Percentiles rank a stretch among this genome's conserved stretches.
These are phyloP conservation scores for Metschnikowia lochheadii DNA, from an alignment of 805 yeast genomes.

Conservation along the genomic window DNA sequence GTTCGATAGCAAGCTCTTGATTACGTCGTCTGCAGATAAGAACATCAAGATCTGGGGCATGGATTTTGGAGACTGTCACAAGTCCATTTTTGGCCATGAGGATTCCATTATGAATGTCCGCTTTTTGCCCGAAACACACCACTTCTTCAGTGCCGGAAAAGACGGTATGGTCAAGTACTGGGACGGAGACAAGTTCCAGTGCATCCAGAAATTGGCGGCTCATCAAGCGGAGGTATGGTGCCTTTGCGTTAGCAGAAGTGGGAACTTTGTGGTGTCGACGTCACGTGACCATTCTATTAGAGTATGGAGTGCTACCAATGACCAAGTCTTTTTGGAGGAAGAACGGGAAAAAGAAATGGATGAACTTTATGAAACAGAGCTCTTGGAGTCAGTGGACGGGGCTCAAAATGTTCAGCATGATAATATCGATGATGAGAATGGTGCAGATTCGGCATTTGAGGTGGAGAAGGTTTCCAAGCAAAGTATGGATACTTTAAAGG, in stretches of 20 bases:
- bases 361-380: slow-evolving; percentile 79
- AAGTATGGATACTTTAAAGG: slow-evolving; percentile 86
- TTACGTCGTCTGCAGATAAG: slow-evolving; percentile 95
- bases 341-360: slow-evolving; percentile 95
- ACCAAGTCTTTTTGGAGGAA: slow-evolving; percentile 94
- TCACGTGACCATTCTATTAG: slow-evolving; percentile 93
- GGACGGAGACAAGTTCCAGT: slow-evolving; percentile 98
- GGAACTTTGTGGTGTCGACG: slow-evolving; percentile 69
- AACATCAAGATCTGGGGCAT: slow-evolving; percentile 98
- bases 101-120: slow-evolving; percentile 88
- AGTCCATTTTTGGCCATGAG: slow-evolving; percentile 93
- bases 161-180: slow-evolving; percentile 90
- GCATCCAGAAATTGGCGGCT: slow-evolving; percentile 75
- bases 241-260: slow-evolving; percentile 69
- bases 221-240: slow-evolving; percentile 96
- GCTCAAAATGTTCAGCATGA: not conserved
- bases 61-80: slow-evolving; percentile 98
- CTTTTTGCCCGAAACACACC: slow-evolving; percentile 80
- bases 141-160: slow-evolving; percentile 85
- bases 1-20: slow-evolving; percentile 76
- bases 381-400: slow-evolving; percentile 38
- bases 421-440: slow-evolving; percentile 36
- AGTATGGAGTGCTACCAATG: slow-evolving; percentile 91
- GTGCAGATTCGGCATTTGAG: slow-evolving; percentile 45
- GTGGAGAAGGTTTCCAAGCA: slow-evolving; percentile 70